phyloP scores from a whole-genome alignment of 345 rosid genomes.

The Reutealis trisperma region DNA sequence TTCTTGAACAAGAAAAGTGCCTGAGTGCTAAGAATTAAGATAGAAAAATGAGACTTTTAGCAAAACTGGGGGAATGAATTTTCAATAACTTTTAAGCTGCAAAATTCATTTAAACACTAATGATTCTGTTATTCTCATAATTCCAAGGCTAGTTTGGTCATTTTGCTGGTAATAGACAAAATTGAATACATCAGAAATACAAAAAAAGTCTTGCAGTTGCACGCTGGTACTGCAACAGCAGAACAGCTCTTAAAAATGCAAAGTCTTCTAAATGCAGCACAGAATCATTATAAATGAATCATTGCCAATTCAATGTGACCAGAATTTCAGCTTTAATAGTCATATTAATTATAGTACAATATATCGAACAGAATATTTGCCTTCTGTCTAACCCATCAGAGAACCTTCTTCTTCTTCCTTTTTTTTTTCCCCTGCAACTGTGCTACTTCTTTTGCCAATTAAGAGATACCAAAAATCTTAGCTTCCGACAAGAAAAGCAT shows the following conservation, averaged over 20 bases:
- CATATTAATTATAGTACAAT: neutral
- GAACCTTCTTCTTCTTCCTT: neutral
- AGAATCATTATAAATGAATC: neutral
- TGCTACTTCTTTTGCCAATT: neutral
- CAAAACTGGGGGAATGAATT: neutral
- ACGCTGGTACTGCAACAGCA: neutral
- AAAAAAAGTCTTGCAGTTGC: neutral
- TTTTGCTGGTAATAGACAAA: neutral
- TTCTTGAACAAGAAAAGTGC: neutral
- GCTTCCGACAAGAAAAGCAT: constrained; percentile 13
- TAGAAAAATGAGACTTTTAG: neutral
- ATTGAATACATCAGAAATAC: neutral
- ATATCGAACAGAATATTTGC: neutral
- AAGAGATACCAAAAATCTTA: neutral
- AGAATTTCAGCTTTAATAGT: neutral
- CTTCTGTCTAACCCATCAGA: neutral
- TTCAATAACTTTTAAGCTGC: neutral
- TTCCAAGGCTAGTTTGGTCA: neutral
- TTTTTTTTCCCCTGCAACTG: neutral
- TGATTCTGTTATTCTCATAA: neutral
- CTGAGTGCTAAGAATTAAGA: too few species aligned
- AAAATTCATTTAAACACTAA: neutral
- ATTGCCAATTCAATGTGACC: neutral
- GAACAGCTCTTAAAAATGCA: neutral
- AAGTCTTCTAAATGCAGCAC: neutral